Evolutionary conservation across 192 early-diverging fungal genomes (phyloP), one percentile per base, ranked within the genome.

Genomic region (Podochytrium sp.): DNA sequence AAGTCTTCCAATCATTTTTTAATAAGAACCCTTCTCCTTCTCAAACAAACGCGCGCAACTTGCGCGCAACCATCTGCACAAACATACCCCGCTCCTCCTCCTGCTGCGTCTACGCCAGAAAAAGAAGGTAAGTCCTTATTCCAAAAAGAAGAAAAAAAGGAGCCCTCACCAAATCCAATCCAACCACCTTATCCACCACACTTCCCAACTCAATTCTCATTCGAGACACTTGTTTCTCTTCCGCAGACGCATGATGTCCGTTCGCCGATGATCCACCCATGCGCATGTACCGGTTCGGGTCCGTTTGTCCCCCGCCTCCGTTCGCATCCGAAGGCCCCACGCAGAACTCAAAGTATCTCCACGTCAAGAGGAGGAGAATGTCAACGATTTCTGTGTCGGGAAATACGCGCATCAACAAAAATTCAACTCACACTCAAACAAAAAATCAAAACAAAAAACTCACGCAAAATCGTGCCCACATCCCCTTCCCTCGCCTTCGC

Each of bases 401-500:
- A 47, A 47, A 47, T 16, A 47, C 10, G 43, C n/a, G n/a, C 10
- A 47, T 16, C 10, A 10, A 20, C 43, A 20, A n/a, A n/a, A 57
- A 14, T 1, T 57, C 0, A 57, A 39, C 16, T 20, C 14, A n/a
- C n/a, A n/a, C 27, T 49, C 43, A 47, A n/a, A 32, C n/a, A 57
- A 25, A 27, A n/a, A 32, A 10, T 10, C 20, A 49, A 50, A 25
- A 18, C 16, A 25, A 32, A 32, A 50, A 23, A 49, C 64, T 66
- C 52, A 69, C 67, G 76, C 27, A 59, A 64, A 5, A 77, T 68
- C 29, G 53, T 62, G 16, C 14, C 18, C 41, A 85, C 74, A 38
- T 85, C 83, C 37, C 81, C 72, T 2, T 68, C 58, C 29, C 76
- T 72, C 27, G 74, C 72, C 30, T 75, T 40, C 34, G 76, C 34